phyloP scores from a whole-genome alignment of 768 basidiomycete species.

The Tremella mesenterica region DNA sequence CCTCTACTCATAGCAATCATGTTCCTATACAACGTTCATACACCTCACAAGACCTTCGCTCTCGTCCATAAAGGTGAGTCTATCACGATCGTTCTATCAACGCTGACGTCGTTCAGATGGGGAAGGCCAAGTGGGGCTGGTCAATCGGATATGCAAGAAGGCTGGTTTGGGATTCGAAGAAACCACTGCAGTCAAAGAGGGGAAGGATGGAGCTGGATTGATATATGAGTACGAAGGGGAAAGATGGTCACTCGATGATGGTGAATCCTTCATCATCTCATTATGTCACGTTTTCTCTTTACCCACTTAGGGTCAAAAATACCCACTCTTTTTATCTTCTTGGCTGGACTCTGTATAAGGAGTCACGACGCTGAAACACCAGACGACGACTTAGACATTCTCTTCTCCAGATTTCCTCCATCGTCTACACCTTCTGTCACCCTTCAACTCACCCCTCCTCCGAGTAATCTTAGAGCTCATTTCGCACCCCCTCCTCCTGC shows the following conservation, averaged over 20 bases:
- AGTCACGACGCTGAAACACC: not conserved
- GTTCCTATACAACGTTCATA: slow-evolving; percentile 38
- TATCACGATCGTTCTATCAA: not conserved
- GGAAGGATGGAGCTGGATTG: slow-evolving; percentile 49
- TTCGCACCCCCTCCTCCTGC: slow-evolving; percentile 48
- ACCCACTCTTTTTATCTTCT: too few relatives aligned
- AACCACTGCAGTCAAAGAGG: slow-evolving; percentile 10
- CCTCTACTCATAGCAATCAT: slow-evolving; percentile 3
- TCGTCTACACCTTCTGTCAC: slow-evolving; percentile 38
- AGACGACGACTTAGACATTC: slow-evolving; percentile 85
- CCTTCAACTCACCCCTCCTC: slow-evolving; percentile 41
- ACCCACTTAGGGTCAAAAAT: too few relatives aligned
- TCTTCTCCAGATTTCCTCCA: slow-evolving; percentile 58
- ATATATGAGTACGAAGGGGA: slow-evolving; percentile 75
- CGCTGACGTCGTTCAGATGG: slow-evolving; percentile 5
- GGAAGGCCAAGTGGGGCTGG: slow-evolving; percentile 10
- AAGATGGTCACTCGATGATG: slow-evolving; percentile 83
- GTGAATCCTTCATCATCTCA: slow-evolving; percentile 47
- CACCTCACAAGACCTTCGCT: slow-evolving; percentile 38
- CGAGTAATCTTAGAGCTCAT: slow-evolving; percentile 48
- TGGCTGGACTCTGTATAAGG: not conserved
- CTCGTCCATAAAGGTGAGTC: slow-evolving; percentile 32
- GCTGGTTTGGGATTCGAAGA: slow-evolving; percentile 12
- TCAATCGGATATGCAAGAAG: slow-evolving; percentile 23
- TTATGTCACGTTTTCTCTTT: too few relatives aligned